These are phyloP conservation scores for Pascua sp. DNA, from an alignment of 1,284 basidiomycete genomes.

Conservation along the genomic window DNA sequence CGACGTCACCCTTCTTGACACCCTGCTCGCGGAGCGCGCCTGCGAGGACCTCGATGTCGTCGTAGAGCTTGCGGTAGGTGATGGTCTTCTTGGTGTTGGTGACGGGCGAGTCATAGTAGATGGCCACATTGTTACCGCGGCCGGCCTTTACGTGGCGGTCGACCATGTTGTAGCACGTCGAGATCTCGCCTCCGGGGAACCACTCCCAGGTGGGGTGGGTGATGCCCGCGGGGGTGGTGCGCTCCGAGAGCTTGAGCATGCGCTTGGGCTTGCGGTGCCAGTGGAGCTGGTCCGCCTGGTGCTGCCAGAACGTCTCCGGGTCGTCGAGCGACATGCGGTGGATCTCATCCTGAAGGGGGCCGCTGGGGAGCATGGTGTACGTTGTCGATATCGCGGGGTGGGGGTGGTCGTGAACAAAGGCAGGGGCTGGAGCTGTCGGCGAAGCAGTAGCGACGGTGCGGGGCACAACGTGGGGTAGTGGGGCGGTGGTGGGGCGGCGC, in stretches of 20 bases:
- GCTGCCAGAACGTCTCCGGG: slow-evolving; percentile 21
- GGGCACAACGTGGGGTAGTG: too few species aligned
- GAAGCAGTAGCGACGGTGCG: too few species aligned
- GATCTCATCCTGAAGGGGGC: slow-evolving; percentile 18
- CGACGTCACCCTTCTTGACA: slow-evolving; percentile 89
- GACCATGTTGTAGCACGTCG: slow-evolving; percentile 20
- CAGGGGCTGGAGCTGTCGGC: too few species aligned
- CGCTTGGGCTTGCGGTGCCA: slow-evolving; percentile 21
- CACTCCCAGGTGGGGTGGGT: slow-evolving; percentile 21
- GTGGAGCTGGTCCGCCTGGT: slow-evolving; percentile 21
- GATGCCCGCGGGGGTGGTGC: slow-evolving; percentile 8
- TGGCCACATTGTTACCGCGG: slow-evolving; percentile 16
- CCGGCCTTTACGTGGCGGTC: slow-evolving; percentile 22
- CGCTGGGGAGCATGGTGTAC: background rate
- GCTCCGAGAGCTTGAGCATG: slow-evolving; percentile 6
- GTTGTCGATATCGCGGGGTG: slow-evolving; percentile 1
- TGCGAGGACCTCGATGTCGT: slow-evolving; percentile 78
- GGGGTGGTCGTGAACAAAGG: background rate
- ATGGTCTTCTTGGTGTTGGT: slow-evolving; percentile 47
- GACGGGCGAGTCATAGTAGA: slow-evolving; percentile 24
- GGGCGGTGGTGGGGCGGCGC: too few species aligned
- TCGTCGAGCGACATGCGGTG: slow-evolving; percentile 16
- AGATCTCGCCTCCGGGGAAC: slow-evolving; percentile 24
- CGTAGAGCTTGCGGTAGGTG: slow-evolving; percentile 75
- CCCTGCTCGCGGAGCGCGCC: slow-evolving; percentile 84